phyloP scores from a whole-genome alignment of 83 land plant species.

The Larix sibirica region DNA sequence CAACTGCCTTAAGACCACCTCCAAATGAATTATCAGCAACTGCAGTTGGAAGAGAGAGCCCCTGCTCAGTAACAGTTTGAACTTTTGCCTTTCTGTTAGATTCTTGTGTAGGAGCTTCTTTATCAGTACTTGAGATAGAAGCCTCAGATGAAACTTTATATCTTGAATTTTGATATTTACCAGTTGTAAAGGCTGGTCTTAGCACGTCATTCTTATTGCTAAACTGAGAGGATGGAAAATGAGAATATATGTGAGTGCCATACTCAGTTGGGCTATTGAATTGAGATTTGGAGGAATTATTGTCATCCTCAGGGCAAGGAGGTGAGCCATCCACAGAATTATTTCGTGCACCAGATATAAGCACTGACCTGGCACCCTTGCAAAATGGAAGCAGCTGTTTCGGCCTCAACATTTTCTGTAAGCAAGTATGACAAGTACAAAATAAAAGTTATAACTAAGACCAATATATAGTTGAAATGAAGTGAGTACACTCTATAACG shows the following conservation, averaged over 20 bases:
- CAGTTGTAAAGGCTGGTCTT: not conserved
- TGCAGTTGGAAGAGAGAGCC: not conserved
- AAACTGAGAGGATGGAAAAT: conserved; percentile 7
- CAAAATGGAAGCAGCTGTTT: conserved; percentile 50
- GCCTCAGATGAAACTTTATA: not conserved
- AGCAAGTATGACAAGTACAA: too few species aligned
- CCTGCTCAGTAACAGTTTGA: not conserved
- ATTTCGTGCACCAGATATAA: conserved; percentile 41
- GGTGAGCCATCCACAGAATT: conserved; percentile 43
- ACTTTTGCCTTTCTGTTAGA: not conserved
- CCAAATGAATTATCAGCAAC: not conserved
- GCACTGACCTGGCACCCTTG: conserved; percentile 45
- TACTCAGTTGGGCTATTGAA: conserved; percentile 15
- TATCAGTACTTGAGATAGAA: not conserved
- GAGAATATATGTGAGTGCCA: conserved; percentile 15
- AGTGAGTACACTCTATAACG: too few species aligned
- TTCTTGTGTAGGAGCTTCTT: not conserved
- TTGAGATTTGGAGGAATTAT: conserved; percentile 18
- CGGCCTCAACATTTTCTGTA: conserved; percentile 45
- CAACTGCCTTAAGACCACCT: conserved; percentile 12
- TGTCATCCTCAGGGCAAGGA: conserved; percentile 46
- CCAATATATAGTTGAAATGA: too few species aligned
- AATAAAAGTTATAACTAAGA: too few species aligned
- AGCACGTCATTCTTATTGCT: not conserved
- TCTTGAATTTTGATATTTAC: conserved; percentile 12